Conservation (phyloP, 2,329 filamentous ascomycete genomes). For the Paramyrothecium sp. region DNA sequence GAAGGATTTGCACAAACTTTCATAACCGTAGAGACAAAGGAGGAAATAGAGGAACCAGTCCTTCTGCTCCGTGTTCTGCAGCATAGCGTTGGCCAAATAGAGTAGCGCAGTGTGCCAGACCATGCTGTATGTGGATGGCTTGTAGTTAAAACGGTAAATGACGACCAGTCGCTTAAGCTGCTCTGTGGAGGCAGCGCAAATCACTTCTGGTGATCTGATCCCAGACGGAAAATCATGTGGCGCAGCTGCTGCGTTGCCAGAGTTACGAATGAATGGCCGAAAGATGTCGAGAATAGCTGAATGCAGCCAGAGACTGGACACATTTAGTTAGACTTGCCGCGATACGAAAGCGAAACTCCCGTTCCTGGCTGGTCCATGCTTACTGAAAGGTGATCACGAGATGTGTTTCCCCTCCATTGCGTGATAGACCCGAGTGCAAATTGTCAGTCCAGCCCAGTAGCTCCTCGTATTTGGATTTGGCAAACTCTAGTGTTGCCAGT, state of each 20-base stretch:
- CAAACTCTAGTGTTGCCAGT: constrained; percentile 19
- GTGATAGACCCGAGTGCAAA: constrained; percentile 23
- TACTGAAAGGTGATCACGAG: constrained; percentile 17
- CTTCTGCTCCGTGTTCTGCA: constrained; percentile 23
- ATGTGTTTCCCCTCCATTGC: constrained; percentile 17
- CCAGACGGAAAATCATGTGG: constrained; percentile 24
- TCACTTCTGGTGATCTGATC: constrained; percentile 24
- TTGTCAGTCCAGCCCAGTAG: constrained; percentile 34
- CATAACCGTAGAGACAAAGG: constrained; percentile 36
- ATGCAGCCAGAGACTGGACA: constrained; percentile 37
- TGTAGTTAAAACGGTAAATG: constrained; percentile 29
- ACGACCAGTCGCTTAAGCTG: constrained; percentile 37
- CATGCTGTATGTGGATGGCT: constrained; percentile 31
- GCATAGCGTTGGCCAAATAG: constrained; percentile 36
- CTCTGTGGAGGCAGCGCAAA: constrained; percentile 30
- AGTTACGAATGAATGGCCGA: constrained; percentile 14
- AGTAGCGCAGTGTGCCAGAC: constrained; percentile 39
- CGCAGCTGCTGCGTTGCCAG: not conserved
- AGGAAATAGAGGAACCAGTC: constrained; percentile 34
- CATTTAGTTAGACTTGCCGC: not conserved
- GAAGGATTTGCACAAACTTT: constrained; percentile 29
- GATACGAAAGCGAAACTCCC: not conserved
- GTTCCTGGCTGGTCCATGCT: not conserved
- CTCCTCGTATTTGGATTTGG: constrained; percentile 36
- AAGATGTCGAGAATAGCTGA: constrained; percentile 34